phyloP scores from a whole-genome alignment of 768 basidiomycete species.

The Tulasnella sp. region DNA sequence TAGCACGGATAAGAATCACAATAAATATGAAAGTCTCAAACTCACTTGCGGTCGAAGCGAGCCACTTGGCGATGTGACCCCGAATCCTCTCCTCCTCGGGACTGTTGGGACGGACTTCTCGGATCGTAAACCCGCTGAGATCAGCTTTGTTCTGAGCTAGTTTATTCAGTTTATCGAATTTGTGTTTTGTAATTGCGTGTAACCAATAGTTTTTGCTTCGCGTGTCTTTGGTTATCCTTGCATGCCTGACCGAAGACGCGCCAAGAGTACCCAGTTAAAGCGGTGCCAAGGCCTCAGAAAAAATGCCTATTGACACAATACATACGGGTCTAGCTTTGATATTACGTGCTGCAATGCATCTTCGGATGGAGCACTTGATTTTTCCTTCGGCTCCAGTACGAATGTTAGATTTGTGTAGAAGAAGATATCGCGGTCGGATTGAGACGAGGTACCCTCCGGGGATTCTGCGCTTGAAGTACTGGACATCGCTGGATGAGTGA shows the following conservation, averaged over 20 bases:
- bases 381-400: background rate
- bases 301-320: background rate
- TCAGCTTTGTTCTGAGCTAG: background rate
- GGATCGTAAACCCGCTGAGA: background rate
- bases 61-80: background rate
- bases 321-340: background rate
- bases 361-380: background rate
- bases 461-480: background rate
- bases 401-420: background rate
- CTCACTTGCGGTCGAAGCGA: background rate
- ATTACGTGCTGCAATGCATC: background rate
- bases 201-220: background rate
- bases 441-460: background rate
- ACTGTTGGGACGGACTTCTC: background rate
- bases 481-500: too few relatives aligned
- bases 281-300: too few relatives aligned
- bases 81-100: background rate
- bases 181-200: background rate
- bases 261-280: background rate
- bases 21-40: background rate
- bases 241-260: background rate
- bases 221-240: background rate
- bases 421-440: background rate
- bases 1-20: too few relatives aligned
- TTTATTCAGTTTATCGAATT: background rate